These are phyloP conservation scores for Scleroderma bovista DNA, from an alignment of 768 basidiomycete genomes.

Conservation along the genomic window DNA sequence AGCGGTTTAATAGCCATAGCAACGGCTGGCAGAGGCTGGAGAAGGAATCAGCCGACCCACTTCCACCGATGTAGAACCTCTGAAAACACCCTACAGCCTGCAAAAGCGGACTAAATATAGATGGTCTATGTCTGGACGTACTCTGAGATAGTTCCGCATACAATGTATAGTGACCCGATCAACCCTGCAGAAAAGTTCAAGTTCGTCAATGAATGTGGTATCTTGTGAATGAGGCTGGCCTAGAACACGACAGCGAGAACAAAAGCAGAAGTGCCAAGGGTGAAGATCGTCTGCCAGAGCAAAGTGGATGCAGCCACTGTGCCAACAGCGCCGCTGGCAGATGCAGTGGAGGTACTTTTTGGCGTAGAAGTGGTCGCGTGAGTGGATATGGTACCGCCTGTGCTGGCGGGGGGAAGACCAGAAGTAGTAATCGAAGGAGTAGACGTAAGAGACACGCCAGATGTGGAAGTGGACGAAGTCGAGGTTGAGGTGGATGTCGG, in stretches of 20 bases:
- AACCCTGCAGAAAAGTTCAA: background rate
- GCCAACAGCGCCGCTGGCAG: conserved; percentile 6
- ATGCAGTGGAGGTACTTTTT: too few relatives aligned
- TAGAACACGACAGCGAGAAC: conserved; percentile 17
- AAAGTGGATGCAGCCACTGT: conserved; percentile 2
- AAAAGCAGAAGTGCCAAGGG: conserved; percentile 14
- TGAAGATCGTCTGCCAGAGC: conserved; percentile 12
- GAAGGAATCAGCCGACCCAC: too few relatives aligned
- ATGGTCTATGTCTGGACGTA: too few relatives aligned
- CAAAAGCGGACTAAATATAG: too few relatives aligned
- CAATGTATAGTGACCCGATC: background rate
- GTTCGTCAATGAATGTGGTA: background rate
- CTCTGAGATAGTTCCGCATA: background rate
- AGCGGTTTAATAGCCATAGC: too few relatives aligned
- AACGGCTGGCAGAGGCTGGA: too few relatives aligned
- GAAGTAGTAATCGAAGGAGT: conserved; percentile 2
- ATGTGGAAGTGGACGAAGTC: conserved; percentile 1
- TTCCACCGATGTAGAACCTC: too few relatives aligned
- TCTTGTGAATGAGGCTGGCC: background rate
- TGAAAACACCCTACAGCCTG: too few relatives aligned
- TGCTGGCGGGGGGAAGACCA: background rate
- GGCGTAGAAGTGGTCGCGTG: too few relatives aligned
- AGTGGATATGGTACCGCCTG: background rate
- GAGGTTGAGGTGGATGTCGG: conserved; percentile 12
- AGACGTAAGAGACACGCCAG: background rate